Percentiles rank a stretch among this genome's conserved stretches.
These are phyloP conservation scores for Basipetospora sp. DNA, from an alignment of 2,329 filamentous ascomycete species.

Conservation along the genomic window DNA sequence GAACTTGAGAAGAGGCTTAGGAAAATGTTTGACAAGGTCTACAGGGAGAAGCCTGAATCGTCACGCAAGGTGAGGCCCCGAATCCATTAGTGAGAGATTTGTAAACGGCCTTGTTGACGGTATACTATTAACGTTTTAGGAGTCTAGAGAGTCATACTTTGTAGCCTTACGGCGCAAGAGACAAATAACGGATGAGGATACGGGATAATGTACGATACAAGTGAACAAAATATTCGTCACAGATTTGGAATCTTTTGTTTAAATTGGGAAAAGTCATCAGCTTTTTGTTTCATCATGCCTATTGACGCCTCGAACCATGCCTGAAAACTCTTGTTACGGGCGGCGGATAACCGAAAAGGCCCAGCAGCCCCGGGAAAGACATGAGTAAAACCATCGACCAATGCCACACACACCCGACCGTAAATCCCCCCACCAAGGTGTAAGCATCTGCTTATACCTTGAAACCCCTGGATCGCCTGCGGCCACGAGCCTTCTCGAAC, in stretches of 20 bases:
- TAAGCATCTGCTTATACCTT: constrained; percentile 81
- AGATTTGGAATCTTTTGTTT: too few species aligned
- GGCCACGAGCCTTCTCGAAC: constrained; percentile 98
- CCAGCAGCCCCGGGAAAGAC: constrained; percentile 5
- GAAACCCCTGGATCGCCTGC: constrained; percentile 96
- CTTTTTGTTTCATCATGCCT: constrained; percentile 6
- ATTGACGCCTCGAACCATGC: constrained; percentile 6
- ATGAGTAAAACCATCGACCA: constrained; percentile 7
- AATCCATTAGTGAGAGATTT: too few species aligned
- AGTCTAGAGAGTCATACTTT: constrained; percentile 76
- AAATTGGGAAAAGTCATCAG: not conserved
- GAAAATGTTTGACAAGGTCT: constrained; percentile 63
- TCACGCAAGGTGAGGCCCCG: constrained; percentile 57
- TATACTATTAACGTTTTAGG: constrained; percentile 42
- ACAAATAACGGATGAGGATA: constrained; percentile 15
- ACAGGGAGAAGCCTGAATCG: constrained; percentile 79
- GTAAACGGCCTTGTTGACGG: too few species aligned
- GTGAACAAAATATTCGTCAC: not conserved
- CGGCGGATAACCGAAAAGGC: constrained; percentile 7
- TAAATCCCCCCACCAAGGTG: constrained; percentile 8
- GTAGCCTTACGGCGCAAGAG: constrained; percentile 58
- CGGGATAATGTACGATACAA: too few species aligned
- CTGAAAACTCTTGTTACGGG: constrained; percentile 2
- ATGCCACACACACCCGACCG: not conserved
- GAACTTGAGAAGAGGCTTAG: constrained; percentile 59